Conservation (phyloP, 164 flowering plant genomes). For the Warburgia ugandensis region DNA sequence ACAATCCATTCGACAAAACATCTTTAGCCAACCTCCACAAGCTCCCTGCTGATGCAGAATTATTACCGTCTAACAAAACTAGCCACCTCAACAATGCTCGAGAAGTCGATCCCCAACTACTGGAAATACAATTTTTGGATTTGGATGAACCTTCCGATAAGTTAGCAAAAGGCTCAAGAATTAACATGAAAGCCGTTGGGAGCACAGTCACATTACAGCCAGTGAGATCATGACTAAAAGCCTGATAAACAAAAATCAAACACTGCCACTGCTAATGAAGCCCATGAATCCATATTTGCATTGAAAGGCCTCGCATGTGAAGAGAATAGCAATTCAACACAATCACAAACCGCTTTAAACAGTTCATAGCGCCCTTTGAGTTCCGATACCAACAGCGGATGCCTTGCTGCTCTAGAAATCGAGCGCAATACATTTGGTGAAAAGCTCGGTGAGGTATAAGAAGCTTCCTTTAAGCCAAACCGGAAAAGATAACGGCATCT, state of each 20-base stretch:
- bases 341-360: constrained; percentile 33
- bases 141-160: constrained; percentile 63
- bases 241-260: constrained; percentile 34
- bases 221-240: constrained; percentile 15
- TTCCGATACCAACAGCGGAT: constrained; percentile 22
- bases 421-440: constrained; percentile 46
- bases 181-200: constrained; percentile 35
- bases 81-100: constrained; percentile 48
- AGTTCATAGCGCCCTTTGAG: constrained; percentile 20
- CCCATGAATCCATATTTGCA: constrained; percentile 65
- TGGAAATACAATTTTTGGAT: constrained; percentile 59
- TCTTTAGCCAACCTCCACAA: constrained; percentile 43
- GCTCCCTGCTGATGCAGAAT: constrained; percentile 16
- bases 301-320: constrained; percentile 46
- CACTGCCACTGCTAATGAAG: constrained; percentile 28
- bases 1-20: constrained; percentile 59
- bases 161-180: constrained; percentile 64
- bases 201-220: constrained; percentile 19
- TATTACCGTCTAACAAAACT: constrained; percentile 15
- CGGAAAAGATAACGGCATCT: constrained; percentile 72
- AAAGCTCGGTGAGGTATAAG: constrained; percentile 30
- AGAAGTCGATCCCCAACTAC: constrained; percentile 65
- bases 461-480: constrained; percentile 60
- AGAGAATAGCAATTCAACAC: constrained; percentile 43
- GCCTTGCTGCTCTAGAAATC: constrained; percentile 30